Evolutionary conservation across 306 rosid species (phyloP), one percentile per base, ranked within the genome.

Genomic region (Quercus mongolica): DNA sequence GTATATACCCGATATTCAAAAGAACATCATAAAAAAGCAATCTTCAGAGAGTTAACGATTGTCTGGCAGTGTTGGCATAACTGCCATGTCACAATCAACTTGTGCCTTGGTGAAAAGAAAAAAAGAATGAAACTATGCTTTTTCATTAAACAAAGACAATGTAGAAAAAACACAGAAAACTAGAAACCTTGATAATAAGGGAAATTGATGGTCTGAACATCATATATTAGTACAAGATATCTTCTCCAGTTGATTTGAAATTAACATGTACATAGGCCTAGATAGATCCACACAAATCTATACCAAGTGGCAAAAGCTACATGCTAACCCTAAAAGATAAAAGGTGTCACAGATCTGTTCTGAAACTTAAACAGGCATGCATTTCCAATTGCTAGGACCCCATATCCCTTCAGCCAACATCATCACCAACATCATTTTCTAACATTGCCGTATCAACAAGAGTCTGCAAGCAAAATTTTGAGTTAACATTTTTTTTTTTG

Each of bases 391-490:
- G 82, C 20, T n/a, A 67, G 49, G 63, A 73, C 61, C 74, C 23
- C 75, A 23, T 28, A 31, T 28, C 76, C 76, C 63, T 15, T 62
- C 26, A 23, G 73, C 56, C 68, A 81, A 76, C 86, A 46, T 35
- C 85, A 69, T 41, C 81, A 26, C 73, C 89, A 38, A 31, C 81
- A 73, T 88, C 92, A 85, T 70, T 76, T 81, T 90, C 95, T 63
- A 78, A 57, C 78, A 76, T 28, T 64, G 77, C 83, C 6, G 82
- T 35, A 41, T 92, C 97, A 75, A 94, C 91, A 14, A 92, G 84
- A 77, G 79, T 79, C 98, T 95, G 95, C 89, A 81, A 83, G 74
- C 1, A 81, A 49, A 88, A 68, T 19, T 64, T 64, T 28, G 44
- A 30, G 70, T 64, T 64, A 64, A 28, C 1, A 9, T 20, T 38